phyloP scores from a whole-genome alignment of 164 flowering plant species.

The Tetracentron sinense region DNA sequence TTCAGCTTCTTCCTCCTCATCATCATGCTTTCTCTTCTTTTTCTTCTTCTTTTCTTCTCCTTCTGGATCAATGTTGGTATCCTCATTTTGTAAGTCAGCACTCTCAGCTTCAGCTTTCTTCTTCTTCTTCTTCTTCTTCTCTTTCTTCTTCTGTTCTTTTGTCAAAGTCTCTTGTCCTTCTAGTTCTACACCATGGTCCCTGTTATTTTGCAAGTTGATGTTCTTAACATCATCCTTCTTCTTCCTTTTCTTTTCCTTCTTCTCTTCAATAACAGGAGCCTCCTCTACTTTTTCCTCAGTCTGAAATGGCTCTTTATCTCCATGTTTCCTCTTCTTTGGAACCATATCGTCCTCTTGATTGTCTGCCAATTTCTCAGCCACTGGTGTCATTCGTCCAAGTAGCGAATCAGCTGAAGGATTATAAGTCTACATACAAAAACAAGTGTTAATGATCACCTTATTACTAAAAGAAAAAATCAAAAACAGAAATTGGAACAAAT shows the following conservation, averaged over 20 bases:
- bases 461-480: not conserved
- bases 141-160: no score
- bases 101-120: no score
- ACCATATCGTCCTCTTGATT: not conserved
- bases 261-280: slow-evolving; percentile 21
- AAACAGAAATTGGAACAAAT: not conserved
- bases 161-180: no score
- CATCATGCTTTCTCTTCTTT: slow-evolving; percentile 30
- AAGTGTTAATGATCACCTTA: not conserved
- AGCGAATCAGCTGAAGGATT: slow-evolving; percentile 57
- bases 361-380: not conserved
- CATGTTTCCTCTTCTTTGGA: no score
- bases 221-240: slow-evolving; percentile 19
- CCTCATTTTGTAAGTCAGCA: no score
- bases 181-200: not conserved
- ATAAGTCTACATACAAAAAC: slow-evolving; percentile 39
- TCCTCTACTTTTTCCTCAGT: slow-evolving; percentile 5
- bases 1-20: slow-evolving; percentile 20
- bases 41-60: no score
- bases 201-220: not conserved
- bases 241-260: slow-evolving; percentile 41
- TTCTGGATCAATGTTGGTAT: no score
- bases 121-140: no score
- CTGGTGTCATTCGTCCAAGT: slow-evolving; percentile 19
- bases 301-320: no score